phyloP scores from a whole-genome alignment of 2,329 filamentous ascomycete genomes.

The Gnomoniopsis smithogilvyi region DNA sequence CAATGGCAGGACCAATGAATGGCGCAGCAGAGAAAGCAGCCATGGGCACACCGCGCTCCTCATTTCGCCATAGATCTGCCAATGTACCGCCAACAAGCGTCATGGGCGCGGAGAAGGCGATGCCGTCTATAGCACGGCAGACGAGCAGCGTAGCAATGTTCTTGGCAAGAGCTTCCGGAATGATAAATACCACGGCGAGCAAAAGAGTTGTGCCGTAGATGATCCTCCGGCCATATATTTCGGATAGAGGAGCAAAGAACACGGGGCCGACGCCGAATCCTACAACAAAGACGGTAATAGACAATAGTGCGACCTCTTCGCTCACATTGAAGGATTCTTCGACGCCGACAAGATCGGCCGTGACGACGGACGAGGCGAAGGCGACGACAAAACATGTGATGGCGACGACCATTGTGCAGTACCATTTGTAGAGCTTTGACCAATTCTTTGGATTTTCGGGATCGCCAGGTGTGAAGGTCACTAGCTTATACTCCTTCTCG shows the following conservation, averaged over 20 bases:
- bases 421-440: constrained; percentile 77
- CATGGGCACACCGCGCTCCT: constrained; percentile 85
- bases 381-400: constrained; percentile 72
- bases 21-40: constrained; percentile 80
- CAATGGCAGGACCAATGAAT: constrained; percentile 77
- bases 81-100: constrained; percentile 80
- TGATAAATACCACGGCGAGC: constrained; percentile 73
- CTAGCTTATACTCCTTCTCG: constrained; percentile 46
- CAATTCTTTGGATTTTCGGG: constrained; percentile 83
- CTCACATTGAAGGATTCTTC: constrained; percentile 63
- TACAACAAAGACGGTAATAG: constrained; percentile 73
- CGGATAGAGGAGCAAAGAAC: constrained; percentile 74
- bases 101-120: constrained; percentile 84
- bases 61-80: constrained; percentile 79
- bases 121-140: constrained; percentile 74
- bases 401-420: constrained; percentile 81
- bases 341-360: constrained; percentile 68
- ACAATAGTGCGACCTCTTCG: constrained; percentile 68
- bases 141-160: constrained; percentile 76
- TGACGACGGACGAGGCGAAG: constrained; percentile 71
- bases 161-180: constrained; percentile 72
- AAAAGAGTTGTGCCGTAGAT: constrained; percentile 69
- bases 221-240: constrained; percentile 68
- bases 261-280: constrained; percentile 82
- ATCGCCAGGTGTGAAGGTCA: constrained; percentile 66